A percentile compares a stretch with the other conserved stretches of the same genome.
Evolutionary conservation across 768 basidiomycete genomes (phyloP).

Genomic region (Boletus rubroflammeus): DNA sequence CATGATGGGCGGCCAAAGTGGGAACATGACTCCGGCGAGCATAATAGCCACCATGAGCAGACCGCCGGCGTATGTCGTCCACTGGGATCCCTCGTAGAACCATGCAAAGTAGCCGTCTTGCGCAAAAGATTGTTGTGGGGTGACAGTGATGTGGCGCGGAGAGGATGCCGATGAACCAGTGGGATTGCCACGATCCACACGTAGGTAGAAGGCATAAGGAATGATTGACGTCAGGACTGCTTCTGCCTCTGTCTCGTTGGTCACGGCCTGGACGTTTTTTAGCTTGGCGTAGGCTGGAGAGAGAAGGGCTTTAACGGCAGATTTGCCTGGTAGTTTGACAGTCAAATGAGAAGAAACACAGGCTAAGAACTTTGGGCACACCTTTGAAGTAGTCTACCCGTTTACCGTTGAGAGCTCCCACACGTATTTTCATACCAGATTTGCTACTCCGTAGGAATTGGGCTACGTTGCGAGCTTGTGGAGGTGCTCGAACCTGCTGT

Average conservation of each 20-base stretch:
- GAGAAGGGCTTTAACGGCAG: conserved; percentile 86
- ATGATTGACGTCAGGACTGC: conserved; percentile 65
- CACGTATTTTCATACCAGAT: conserved; percentile 83
- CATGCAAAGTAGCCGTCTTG: conserved; percentile 88
- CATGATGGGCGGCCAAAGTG: conserved; percentile 93
- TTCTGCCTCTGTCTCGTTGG: conserved; percentile 72
- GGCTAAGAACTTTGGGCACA: conserved; percentile 29
- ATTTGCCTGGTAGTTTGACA: conserved; percentile 60
- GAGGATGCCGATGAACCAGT: conserved; percentile 51
- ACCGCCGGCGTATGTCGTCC: conserved; percentile 89
- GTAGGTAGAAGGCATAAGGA: conserved; percentile 88
- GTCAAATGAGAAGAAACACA: background rate
- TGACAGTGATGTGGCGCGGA: conserved; percentile 70
- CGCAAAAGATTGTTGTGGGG: conserved; percentile 76
- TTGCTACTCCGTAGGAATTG: conserved; percentile 84
- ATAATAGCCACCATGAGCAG: conserved; percentile 89
- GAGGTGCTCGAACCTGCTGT: conserved; percentile 75
- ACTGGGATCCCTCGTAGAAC: conserved; percentile 94
- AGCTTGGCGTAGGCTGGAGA: conserved; percentile 90
- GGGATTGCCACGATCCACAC: conserved; percentile 71
- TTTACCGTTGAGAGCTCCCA: conserved; percentile 91
- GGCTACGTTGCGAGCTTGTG: conserved; percentile 77
- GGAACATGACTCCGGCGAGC: conserved; percentile 98
- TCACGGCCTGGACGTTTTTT: conserved; percentile 72
- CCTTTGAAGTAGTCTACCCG: conserved; percentile 98